Percentiles rank a stretch among this genome's conserved stretches.
phyloP scores from a whole-genome alignment of 305 asterid species.

The Plantago coronopus region DNA sequence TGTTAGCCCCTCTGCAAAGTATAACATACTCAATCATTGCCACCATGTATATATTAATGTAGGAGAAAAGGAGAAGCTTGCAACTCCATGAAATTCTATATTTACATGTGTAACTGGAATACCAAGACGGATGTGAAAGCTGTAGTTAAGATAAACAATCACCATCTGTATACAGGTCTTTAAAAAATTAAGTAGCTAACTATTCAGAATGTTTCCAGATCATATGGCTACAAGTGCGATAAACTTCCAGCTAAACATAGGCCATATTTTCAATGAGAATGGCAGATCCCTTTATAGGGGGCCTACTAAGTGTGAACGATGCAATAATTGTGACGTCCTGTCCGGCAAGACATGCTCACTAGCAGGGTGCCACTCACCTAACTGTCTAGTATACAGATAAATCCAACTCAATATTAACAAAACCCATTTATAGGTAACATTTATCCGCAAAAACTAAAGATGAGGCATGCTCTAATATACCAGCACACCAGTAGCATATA shows the following conservation, averaged over 20 bases:
- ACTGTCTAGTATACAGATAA: too few species aligned
- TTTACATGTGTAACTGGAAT: constrained; percentile 44
- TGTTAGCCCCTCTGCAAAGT: constrained; percentile 26
- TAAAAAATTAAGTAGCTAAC: constrained; percentile 21
- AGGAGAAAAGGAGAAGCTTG: constrained; percentile 41
- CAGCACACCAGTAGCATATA: too few species aligned
- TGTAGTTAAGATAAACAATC: constrained; percentile 20
- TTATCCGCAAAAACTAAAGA: too few species aligned
- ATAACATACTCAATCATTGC: constrained; percentile 23
- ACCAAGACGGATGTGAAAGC: constrained; percentile 33
- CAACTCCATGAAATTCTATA: constrained; percentile 34
- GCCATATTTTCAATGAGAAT: constrained; percentile 37
- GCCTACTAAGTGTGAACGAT: constrained; percentile 12
- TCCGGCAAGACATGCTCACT: too few species aligned
- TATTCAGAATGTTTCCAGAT: constrained; percentile 24
- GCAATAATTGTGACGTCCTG: too few species aligned
- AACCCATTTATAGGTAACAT: too few species aligned
- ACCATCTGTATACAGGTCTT: constrained; percentile 22
- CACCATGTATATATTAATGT: constrained; percentile 36
- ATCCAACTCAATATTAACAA: too few species aligned
- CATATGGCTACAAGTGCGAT: constrained; percentile 32
- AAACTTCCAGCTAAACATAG: constrained; percentile 53
- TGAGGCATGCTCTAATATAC: too few species aligned
- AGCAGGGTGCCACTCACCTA: too few species aligned
- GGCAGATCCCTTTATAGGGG: constrained; percentile 17